A percentile compares a stretch with the other conserved stretches of the same genome.
These are phyloP conservation scores for Westerdykella aurantiaca DNA, from an alignment of 2,329 filamentous ascomycete genomes.

Conservation along the genomic window DNA sequence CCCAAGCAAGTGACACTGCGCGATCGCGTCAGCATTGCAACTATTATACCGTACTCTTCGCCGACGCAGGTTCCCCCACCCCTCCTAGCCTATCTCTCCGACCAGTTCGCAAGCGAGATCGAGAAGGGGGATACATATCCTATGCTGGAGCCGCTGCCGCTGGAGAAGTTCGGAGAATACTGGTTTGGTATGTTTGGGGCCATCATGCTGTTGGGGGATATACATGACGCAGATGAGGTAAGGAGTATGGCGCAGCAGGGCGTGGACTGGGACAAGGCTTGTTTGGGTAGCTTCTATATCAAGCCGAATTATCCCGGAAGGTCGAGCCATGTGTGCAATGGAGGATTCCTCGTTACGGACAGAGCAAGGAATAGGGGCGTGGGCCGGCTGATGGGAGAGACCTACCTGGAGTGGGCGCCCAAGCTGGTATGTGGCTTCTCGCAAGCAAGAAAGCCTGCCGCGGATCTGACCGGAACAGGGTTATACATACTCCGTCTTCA, in stretches of 20 bases:
- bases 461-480: conserved; percentile 45
- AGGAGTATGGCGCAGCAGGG: conserved; percentile 41
- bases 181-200: conserved; percentile 91
- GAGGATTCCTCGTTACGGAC: conserved; percentile 47
- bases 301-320: conserved; percentile 90
- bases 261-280: conserved; percentile 70
- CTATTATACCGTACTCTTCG: conserved; percentile 76
- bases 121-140: conserved; percentile 89
- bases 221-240: conserved; percentile 50
- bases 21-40: conserved; percentile 77
- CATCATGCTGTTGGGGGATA: conserved; percentile 77
- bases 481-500: conserved; percentile 90
- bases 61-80: conserved; percentile 68
- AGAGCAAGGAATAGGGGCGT: conserved; percentile 46
- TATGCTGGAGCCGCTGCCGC: conserved; percentile 69
- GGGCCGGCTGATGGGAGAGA: conserved; percentile 48
- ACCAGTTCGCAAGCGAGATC: conserved; percentile 84
- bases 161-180: conserved; percentile 72
- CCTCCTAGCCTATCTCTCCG: conserved; percentile 69
- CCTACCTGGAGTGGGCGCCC: conserved; percentile 50
- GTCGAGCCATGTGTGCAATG: conserved; percentile 81
- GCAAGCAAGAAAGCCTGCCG: not conserved
- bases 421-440: conserved; percentile 36
- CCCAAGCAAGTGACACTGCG: conserved; percentile 75
- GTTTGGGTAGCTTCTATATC: conserved; percentile 87